Percentiles rank a stretch among this genome's conserved stretches.
phyloP scores from a whole-genome alignment of 352 stramenopile genomes.

The Globisporangium solare region DNA sequence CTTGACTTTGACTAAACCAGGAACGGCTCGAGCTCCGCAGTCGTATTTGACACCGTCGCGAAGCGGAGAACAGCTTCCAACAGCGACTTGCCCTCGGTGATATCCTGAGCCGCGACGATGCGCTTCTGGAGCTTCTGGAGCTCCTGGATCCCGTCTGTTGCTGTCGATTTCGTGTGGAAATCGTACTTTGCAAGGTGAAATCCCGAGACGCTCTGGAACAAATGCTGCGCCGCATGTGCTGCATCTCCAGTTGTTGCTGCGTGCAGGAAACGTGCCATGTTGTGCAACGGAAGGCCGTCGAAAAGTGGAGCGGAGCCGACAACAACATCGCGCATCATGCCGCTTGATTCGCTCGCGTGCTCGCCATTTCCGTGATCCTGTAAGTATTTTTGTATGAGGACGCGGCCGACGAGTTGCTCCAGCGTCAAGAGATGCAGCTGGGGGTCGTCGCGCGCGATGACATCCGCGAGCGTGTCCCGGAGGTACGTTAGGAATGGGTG shows the following conservation, averaged over 20 bases:
- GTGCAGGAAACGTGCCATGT: slow-evolving; percentile 19
- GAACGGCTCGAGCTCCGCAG: slow-evolving; percentile 10
- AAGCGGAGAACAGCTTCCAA: slow-evolving; percentile 12
- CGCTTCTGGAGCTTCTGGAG: background rate
- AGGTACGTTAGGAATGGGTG: slow-evolving; percentile 27
- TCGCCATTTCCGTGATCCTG: slow-evolving; percentile 7
- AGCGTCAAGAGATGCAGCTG: slow-evolving; percentile 21
- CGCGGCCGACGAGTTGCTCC: slow-evolving; percentile 23
- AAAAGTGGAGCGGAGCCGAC: slow-evolving; percentile 20
- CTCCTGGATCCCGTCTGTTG: background rate
- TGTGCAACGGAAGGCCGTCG: slow-evolving; percentile 9
- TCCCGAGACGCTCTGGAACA: slow-evolving; percentile 5
- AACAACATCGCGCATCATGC: slow-evolving; percentile 8
- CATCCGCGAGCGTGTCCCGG: slow-evolving; percentile 20
- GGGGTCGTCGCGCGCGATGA: slow-evolving; percentile 20
- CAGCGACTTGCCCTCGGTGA: slow-evolving; percentile 8
- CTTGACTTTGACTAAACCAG: too few relatives aligned
- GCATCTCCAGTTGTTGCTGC: background rate
- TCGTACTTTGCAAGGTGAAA: slow-evolving; percentile 13
- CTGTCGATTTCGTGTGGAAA: background rate
- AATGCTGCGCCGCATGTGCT: background rate
- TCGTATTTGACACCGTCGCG: slow-evolving; percentile 6
- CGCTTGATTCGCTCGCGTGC: background rate
- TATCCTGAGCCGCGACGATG: slow-evolving; percentile 4
- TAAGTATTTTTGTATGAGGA: slow-evolving; percentile 21